These are phyloP conservation scores for Fusarium metavorans DNA, from an alignment of 2,329 filamentous ascomycete species.

Conservation along the genomic window DNA sequence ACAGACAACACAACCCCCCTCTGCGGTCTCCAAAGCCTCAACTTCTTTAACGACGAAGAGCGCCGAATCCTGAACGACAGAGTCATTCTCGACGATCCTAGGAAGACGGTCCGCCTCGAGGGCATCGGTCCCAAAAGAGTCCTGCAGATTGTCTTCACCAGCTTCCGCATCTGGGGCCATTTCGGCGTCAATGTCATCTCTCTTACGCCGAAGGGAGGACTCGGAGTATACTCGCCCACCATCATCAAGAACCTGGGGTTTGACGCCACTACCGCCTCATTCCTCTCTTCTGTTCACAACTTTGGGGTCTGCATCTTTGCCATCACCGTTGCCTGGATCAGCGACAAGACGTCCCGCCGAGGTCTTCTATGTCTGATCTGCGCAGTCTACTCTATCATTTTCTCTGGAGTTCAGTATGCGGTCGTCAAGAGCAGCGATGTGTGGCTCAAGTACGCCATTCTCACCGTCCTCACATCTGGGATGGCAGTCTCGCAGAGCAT, in stretches of 20 bases:
- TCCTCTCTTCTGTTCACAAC: background rate
- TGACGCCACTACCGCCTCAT: background rate
- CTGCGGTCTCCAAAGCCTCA: background rate
- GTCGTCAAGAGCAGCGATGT: background rate
- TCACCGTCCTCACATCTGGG: background rate
- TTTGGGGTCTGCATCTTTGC: background rate
- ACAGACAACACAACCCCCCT: background rate
- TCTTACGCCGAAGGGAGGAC: background rate
- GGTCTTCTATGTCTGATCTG: background rate
- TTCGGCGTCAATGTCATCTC: background rate
- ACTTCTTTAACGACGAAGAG: background rate
- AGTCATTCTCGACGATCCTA: background rate
- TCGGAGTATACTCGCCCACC: background rate
- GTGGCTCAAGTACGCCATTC: background rate
- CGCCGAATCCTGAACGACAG: background rate
- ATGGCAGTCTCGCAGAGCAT: background rate
- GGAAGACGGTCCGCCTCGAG: background rate
- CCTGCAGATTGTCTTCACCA: background rate
- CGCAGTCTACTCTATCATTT: background rate
- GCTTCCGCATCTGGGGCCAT: background rate
- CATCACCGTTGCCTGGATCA: background rate
- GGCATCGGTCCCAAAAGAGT: background rate
- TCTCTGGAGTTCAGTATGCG: background rate
- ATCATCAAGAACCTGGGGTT: background rate
- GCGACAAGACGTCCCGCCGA: background rate